Evolutionary conservation across 345 rosid species (phyloP).

Genomic region (Arabidopsis arenosa): DNA sequence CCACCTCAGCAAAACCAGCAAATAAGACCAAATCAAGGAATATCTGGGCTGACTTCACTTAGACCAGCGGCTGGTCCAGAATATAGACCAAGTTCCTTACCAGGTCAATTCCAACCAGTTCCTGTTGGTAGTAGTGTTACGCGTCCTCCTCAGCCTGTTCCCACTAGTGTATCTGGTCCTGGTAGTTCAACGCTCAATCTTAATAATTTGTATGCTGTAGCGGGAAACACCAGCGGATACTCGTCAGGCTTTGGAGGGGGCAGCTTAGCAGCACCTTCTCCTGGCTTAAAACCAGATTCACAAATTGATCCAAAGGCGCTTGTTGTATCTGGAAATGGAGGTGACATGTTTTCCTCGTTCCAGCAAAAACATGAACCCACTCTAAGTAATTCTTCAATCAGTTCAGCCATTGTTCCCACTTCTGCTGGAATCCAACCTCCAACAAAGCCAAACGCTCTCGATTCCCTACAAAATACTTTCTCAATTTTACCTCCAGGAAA

Average conservation of each 20-base stretch:
- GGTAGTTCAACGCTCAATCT: constrained; percentile 52
- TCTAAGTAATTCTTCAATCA: constrained; percentile 51
- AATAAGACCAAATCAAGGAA: constrained; percentile 54
- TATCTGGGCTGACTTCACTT: constrained; percentile 55
- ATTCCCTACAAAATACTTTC: constrained; percentile 73
- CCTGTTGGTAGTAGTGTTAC: constrained; percentile 48
- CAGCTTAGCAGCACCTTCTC: constrained; percentile 48
- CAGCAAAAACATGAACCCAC: constrained; percentile 59
- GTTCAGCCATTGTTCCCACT: constrained; percentile 57
- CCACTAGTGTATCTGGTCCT: constrained; percentile 49
- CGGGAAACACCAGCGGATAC: constrained; percentile 58
- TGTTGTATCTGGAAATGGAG: constrained; percentile 74
- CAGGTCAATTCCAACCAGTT: constrained; percentile 52
- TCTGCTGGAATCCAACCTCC: constrained; percentile 59
- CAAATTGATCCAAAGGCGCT: constrained; percentile 56
- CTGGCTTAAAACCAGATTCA: constrained; percentile 52
- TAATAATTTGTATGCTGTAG: constrained; percentile 64
- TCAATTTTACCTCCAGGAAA: constrained; percentile 66
- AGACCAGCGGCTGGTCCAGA: constrained; percentile 58
- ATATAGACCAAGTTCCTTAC: constrained; percentile 55
- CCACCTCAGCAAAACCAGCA: constrained; percentile 64
- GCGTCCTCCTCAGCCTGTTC: constrained; percentile 54
- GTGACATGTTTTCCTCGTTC: constrained; percentile 62
- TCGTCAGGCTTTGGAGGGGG: constrained; percentile 54
- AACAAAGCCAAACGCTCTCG: constrained; percentile 63